Base-by-base conservation (phyloP, 2,329 filamentous ascomycete genomes). In the Aureobasidium vineae region DNA sequence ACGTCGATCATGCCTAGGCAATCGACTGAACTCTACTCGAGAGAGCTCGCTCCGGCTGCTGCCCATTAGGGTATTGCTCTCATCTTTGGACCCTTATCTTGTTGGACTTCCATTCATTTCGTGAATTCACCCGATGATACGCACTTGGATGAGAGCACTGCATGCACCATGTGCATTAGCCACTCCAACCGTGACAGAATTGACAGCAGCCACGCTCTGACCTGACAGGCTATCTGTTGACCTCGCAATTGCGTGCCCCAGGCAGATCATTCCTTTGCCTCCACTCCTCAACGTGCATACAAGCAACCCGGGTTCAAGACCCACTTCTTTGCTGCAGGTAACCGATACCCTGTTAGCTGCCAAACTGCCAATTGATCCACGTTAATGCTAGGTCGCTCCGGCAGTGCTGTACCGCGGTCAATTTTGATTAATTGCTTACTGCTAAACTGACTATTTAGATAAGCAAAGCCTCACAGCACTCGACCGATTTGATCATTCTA, bases 261-360 rank as follows among this genome's bases (percentile, higher is more conserved):
- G 56, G 40, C 19, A 41, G 40, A 15, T 63, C 45, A 15, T 21
- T 63, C 59, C 59, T 63, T 63, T 45, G 33, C 33, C 41, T 50
- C 45, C 59, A 50, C 41, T 26, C 23, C 40, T 31, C 28, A 45
- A 31, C 57, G 40, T 61, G 57, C 57, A 61, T 61, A 61, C 40
- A 61, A 28, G n/a, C 43, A 63, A 50, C 45, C 59, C 59, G 28
- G 59, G 43, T 63, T 63, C 33, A 21, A 45, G 59, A 63, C 21
- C 59, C 59, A 63, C 59, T 28, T 52, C 33, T 52, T 31, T 63
- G n/a, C 31, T 63, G 59, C 59, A 63, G 59, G 59, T 52, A 63
- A 21, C 59, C 59, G 59, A 63, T 41, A 52, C 33, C 33, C 41
- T 63, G 19, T 41, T 23, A 41, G 45, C 45, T 63, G 59, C 47